Evolutionary conservation across 805 yeast species (phyloP).

Genomic region (Cyberlindnera americana): DNA sequence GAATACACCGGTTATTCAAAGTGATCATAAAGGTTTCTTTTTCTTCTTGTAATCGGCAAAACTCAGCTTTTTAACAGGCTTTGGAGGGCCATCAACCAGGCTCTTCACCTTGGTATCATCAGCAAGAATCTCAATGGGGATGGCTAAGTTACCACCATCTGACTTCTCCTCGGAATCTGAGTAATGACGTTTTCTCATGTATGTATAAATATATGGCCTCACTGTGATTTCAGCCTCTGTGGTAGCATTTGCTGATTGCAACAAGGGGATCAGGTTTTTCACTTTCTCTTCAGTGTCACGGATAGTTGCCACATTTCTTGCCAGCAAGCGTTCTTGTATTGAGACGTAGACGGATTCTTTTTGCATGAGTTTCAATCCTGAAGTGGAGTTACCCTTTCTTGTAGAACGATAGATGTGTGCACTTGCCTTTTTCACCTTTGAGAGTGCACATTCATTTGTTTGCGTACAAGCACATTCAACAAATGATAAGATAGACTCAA

Average conservation of each 20-base stretch:
- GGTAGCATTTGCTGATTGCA: slow-evolving; percentile 6
- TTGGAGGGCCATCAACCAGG: slow-evolving; percentile 8
- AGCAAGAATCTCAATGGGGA: slow-evolving; percentile 25
- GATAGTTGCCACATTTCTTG: slow-evolving; percentile 24
- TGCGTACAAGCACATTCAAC: slow-evolving; percentile 61
- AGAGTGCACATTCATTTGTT: slow-evolving; percentile 49
- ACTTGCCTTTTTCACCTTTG: slow-evolving; percentile 59
- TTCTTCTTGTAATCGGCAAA: slow-evolving; percentile 74
- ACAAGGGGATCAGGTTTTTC: slow-evolving; percentile 10
- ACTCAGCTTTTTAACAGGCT: slow-evolving; percentile 55
- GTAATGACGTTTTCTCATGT: slow-evolving; percentile 14
- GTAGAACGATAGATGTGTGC: slow-evolving; percentile 54
- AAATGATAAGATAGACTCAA: slow-evolving; percentile 58
- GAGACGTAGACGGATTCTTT: slow-evolving; percentile 31
- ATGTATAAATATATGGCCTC: slow-evolving; percentile 22
- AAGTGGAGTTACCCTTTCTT: slow-evolving; percentile 29
- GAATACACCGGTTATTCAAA: too few species aligned
- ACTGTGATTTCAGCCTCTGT: slow-evolving; percentile 19
- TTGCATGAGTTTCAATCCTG: slow-evolving; percentile 30
- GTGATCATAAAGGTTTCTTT: slow-evolving; percentile 27
- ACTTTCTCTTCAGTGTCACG: slow-evolving; percentile 14
- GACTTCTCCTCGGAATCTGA: slow-evolving; percentile 11
- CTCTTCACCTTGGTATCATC: slow-evolving; percentile 4
- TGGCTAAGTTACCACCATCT: slow-evolving; percentile 23
- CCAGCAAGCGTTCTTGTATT: slow-evolving; percentile 30